A percentile compares a stretch with the other conserved stretches of the same genome.
Conservation (phyloP, 192 early-diverging fungal genomes). For the Lunasporangiospora selenospora region DNA sequence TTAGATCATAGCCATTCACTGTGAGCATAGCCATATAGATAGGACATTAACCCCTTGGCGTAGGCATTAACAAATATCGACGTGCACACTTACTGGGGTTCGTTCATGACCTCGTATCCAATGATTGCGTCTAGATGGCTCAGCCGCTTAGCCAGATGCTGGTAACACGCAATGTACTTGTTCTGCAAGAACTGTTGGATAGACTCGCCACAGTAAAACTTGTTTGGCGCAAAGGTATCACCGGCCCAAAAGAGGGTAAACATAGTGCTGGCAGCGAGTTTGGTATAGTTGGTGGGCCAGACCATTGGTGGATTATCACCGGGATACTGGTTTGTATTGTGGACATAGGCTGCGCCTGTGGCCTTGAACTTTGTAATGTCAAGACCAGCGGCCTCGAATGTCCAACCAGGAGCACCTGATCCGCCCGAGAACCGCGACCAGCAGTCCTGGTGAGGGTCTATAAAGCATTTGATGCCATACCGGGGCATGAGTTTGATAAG, state of each 20-base stretch:
- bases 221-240: constrained; percentile 72
- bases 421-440: constrained; percentile 82
- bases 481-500: constrained; percentile 69
- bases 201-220: constrained; percentile 64
- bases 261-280: constrained; percentile 83
- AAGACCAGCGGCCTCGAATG: constrained; percentile 81
- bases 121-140: constrained; percentile 67
- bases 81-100: constrained; percentile 59
- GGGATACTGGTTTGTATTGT: constrained; percentile 60
- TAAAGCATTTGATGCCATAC: constrained; percentile 84
- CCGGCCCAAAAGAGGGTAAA: constrained; percentile 86
- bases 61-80: neutral
- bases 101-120: constrained; percentile 85
- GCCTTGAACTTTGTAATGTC: constrained; percentile 76
- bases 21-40: too few relatives aligned
- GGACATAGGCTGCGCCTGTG: constrained; percentile 81
- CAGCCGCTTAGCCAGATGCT: constrained; percentile 76
- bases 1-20: too few relatives aligned
- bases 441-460: constrained; percentile 91
- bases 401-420: constrained; percentile 87
- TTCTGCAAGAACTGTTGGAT: constrained; percentile 73
- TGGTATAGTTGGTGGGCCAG: constrained; percentile 91
- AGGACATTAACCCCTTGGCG: too few relatives aligned
- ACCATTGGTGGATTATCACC: constrained; percentile 63
- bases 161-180: constrained; percentile 68